Conservation (phyloP, 768 basidiomycete genomes). For the Rhizopogon roseolus region DNA sequence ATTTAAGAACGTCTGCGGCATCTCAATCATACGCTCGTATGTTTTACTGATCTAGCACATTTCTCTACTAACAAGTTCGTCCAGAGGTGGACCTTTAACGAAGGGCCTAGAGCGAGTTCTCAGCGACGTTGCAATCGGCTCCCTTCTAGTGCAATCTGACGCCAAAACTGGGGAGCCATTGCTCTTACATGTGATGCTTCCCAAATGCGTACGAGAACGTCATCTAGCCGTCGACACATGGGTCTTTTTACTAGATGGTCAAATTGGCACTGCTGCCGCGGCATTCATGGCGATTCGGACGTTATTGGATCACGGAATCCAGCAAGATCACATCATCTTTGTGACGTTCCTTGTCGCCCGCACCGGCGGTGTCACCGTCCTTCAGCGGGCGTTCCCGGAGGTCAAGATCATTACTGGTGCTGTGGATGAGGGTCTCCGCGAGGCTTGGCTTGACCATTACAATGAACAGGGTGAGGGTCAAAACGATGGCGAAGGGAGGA, state of each 20-base stretch:
- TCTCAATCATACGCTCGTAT: conserved; percentile 84
- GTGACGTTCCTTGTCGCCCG: conserved; percentile 85
- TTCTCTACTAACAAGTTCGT: conserved; percentile 6
- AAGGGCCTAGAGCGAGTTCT: conserved; percentile 87
- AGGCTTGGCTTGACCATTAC: conserved; percentile 64
- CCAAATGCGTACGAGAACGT: conserved; percentile 62
- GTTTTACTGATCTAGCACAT: conserved; percentile 22
- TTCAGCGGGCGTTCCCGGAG: conserved; percentile 78
- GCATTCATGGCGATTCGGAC: conserved; percentile 95
- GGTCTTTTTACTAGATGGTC: conserved; percentile 89
- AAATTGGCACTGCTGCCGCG: conserved; percentile 93
- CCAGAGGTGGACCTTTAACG: conserved; percentile 85
- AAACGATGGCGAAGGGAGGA: conserved; percentile 46
- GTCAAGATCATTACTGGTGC: conserved; percentile 84
- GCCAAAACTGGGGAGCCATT: conserved; percentile 81
- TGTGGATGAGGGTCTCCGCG: conserved; percentile 72
- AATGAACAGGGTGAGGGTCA: conserved; percentile 38
- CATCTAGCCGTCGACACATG: conserved; percentile 62
- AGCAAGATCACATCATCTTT: conserved; percentile 80
- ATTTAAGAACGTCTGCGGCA: conserved; percentile 72
- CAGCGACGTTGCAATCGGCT: conserved; percentile 81
- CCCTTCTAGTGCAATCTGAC: conserved; percentile 88
- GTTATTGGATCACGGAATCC: conserved; percentile 88
- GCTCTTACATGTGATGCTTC: conserved; percentile 78
- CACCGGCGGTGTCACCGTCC: conserved; percentile 71